Evolutionary conservation across 257 asterid species (phyloP).

Genomic region (Salvia rosmarinus): DNA sequence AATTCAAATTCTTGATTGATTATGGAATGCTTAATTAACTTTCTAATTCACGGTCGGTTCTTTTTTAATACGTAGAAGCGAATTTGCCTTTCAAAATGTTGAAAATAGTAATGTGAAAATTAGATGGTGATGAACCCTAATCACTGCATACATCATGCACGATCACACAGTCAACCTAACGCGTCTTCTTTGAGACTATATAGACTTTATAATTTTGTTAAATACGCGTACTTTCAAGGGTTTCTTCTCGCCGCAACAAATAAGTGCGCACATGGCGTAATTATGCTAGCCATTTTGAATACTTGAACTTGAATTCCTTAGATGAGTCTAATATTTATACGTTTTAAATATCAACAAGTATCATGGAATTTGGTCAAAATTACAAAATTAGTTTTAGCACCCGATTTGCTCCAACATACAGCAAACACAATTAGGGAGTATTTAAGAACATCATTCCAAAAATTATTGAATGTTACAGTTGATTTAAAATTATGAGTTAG

Average conservation of each 20-base stretch:
- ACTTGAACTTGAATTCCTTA: background rate
- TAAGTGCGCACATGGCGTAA: too few species aligned
- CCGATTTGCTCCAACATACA: too few species aligned
- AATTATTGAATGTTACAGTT: background rate
- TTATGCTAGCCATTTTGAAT: background rate
- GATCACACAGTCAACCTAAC: background rate
- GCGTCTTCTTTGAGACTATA: background rate
- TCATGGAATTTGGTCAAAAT: too few species aligned
- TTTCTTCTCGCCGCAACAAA: too few species aligned
- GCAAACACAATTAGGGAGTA: background rate
- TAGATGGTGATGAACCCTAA: background rate
- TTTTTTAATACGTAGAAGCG: background rate
- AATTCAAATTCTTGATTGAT: background rate
- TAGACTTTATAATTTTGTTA: background rate
- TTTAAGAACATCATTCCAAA: background rate
- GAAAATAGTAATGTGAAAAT: background rate
- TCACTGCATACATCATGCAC: background rate
- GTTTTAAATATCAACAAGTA: background rate
- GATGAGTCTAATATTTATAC: background rate
- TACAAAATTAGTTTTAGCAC: too few species aligned
- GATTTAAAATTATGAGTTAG: slow-evolving; percentile 10
- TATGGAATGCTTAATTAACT: background rate
- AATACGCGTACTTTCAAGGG: too few species aligned
- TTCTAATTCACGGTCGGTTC: background rate
- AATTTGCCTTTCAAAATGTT: background rate